Percentiles rank a stretch among this genome's conserved stretches.
These are phyloP conservation scores for Coelastrella sp. DNA, from an alignment of 139 green algal genomes.

Conservation along the genomic window DNA sequence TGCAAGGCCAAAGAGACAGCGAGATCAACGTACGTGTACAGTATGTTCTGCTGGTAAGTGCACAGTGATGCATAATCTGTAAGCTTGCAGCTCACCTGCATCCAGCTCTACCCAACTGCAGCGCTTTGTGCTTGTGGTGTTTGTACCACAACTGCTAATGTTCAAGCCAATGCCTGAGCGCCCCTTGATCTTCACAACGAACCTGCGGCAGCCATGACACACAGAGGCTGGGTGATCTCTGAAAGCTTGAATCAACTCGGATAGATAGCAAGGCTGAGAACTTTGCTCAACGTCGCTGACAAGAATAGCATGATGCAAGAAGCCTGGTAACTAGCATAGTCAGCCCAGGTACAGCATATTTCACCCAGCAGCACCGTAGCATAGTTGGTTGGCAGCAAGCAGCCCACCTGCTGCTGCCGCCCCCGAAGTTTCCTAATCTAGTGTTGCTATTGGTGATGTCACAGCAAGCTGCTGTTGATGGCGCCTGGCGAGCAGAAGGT, in stretches of 20 bases:
- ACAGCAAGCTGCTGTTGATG: slow-evolving; percentile 3
- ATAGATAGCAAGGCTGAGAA: no score
- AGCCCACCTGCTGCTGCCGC: neutral
- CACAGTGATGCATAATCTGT: neutral
- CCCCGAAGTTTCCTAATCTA: neutral
- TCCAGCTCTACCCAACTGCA: neutral
- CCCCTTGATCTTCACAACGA: neutral
- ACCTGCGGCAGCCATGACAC: neutral
- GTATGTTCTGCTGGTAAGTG: neutral
- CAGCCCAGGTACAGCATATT: no score
- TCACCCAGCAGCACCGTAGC: no score
- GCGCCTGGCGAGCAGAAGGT: neutral
- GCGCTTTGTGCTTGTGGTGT: slow-evolving; percentile 3
- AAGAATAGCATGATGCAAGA: no score
- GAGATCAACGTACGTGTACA: neutral
- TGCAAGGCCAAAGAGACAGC: no score
- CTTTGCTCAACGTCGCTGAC: no score
- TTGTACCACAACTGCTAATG: neutral
- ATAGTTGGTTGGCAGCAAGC: no score
- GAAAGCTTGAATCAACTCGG: no score
- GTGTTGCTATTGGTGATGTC: slow-evolving; percentile 7
- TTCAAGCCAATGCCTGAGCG: neutral
- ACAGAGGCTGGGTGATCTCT: no score
- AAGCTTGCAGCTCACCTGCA: neutral
- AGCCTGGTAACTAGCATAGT: no score